These are phyloP conservation scores for Leucaena leucocephala DNA, from an alignment of 306 rosid species.

Conservation along the genomic window DNA sequence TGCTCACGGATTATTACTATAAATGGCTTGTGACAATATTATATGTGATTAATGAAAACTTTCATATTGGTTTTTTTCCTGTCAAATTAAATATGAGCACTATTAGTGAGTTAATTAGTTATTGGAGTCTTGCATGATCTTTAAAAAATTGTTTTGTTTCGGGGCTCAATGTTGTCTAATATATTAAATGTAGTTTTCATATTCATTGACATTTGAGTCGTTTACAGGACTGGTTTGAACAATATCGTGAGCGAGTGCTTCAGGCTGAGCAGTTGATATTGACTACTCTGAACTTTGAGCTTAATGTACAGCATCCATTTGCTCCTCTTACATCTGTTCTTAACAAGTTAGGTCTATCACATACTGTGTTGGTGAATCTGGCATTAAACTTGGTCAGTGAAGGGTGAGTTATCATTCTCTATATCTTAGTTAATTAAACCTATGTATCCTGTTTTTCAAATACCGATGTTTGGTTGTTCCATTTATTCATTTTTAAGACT, in stretches of 20 bases:
- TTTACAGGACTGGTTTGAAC: constrained; percentile 95
- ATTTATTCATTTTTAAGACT: constrained; percentile 22
- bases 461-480: constrained; percentile 35
- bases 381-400: constrained; percentile 92
- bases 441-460: constrained; percentile 20
- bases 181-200: constrained; percentile 7
- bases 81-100: neutral
- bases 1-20: neutral
- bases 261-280: constrained; percentile 95
- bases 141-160: neutral
- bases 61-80: neutral
- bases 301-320: constrained; percentile 94
- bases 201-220: constrained; percentile 41
- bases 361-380: constrained; percentile 85
- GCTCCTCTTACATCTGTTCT: constrained; percentile 84
- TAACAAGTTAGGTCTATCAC: constrained; percentile 83
- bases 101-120: constrained; percentile 28
- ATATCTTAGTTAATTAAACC: constrained; percentile 8
- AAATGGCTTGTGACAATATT: neutral
- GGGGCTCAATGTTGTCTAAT: neutral
- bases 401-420: constrained; percentile 73
- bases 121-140: neutral
- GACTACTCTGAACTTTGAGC: constrained; percentile 89
- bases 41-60: neutral
- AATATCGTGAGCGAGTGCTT: constrained; percentile 76